Conservation (phyloP, 768 basidiomycete species). For the Chiua virens region DNA sequence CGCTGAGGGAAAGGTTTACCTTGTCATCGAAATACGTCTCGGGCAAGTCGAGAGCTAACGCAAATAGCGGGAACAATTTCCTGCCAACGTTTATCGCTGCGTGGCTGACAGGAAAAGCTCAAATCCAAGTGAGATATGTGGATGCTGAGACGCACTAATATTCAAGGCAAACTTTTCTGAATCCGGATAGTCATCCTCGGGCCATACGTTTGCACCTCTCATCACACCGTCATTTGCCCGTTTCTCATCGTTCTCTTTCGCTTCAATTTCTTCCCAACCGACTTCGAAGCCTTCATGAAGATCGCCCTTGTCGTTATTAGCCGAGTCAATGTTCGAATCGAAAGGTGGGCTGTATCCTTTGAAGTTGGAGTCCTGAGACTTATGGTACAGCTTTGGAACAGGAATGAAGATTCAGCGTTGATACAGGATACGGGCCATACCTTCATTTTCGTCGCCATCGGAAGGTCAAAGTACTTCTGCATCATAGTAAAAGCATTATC, state of each 20-base stretch:
- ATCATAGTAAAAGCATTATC: constrained; percentile 44
- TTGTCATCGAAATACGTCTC: constrained; percentile 69
- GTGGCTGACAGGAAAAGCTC: constrained; percentile 39
- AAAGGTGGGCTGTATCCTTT: constrained; percentile 73
- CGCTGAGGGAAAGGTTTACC: constrained; percentile 31
- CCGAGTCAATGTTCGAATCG: constrained; percentile 72
- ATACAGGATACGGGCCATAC: constrained; percentile 29
- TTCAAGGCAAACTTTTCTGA: constrained; percentile 54
- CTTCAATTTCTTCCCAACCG: constrained; percentile 60
- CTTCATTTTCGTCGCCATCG: constrained; percentile 65
- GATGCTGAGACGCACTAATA: constrained; percentile 58
- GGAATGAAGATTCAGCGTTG: too few species aligned
- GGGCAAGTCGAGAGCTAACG: constrained; percentile 60
- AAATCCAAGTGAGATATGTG: too few species aligned
- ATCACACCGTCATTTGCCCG: constrained; percentile 52
- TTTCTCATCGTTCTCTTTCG: constrained; percentile 25
- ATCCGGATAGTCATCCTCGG: constrained; percentile 57
- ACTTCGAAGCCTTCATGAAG: constrained; percentile 91
- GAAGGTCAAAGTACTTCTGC: constrained; percentile 68
- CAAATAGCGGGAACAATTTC: constrained; percentile 66
- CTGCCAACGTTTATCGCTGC: constrained; percentile 54
- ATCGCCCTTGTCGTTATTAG: constrained; percentile 69
- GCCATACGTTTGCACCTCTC: constrained; percentile 81
- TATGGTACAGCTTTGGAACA: constrained; percentile 59
- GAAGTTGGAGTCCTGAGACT: constrained; percentile 60